Percentiles rank a stretch among this genome's conserved stretches.
phyloP scores from a whole-genome alignment of 1,284 basidiomycete genomes.

The Trametes sp. region DNA sequence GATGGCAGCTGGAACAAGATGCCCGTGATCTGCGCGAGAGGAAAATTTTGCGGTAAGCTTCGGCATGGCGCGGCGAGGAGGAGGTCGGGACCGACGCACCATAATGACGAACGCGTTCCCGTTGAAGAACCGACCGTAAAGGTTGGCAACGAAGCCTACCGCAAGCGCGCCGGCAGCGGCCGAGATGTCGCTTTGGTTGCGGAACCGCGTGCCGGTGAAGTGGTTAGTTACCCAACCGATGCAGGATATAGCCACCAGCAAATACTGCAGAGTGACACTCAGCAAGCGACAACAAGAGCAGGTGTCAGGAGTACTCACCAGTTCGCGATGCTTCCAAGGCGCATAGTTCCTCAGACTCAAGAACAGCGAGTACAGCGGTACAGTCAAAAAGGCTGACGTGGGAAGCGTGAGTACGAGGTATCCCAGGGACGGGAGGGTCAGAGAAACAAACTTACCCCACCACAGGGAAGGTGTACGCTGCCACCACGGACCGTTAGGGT shows the following conservation, averaged over 20 bases:
- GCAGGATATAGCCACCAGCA: slow-evolving; percentile 73
- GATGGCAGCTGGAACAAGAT: slow-evolving; percentile 90
- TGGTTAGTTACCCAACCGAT: slow-evolving; percentile 85
- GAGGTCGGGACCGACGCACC: slow-evolving; percentile 48
- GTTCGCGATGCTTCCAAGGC: slow-evolving; percentile 74
- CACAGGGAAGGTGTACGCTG: slow-evolving; percentile 59
- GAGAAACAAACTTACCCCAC: slow-evolving; percentile 70
- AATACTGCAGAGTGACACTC: slow-evolving; percentile 53
- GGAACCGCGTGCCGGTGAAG: slow-evolving; percentile 72
- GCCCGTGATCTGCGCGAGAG: slow-evolving; percentile 65
- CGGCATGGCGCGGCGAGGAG: background rate
- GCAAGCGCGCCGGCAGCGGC: slow-evolving; percentile 83
- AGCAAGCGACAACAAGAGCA: background rate
- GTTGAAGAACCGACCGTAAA: slow-evolving; percentile 83
- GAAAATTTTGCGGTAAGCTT: background rate
- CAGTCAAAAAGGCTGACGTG: slow-evolving; percentile 74
- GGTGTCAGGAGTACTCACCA: slow-evolving; percentile 49
- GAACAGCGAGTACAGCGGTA: slow-evolving; percentile 80
- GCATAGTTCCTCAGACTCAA: slow-evolving; percentile 83
- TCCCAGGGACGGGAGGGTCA: too few species aligned
- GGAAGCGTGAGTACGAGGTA: background rate
- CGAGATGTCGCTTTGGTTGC: slow-evolving; percentile 75
- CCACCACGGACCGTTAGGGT: slow-evolving; percentile 63
- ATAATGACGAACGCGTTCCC: slow-evolving; percentile 84
- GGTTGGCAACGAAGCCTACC: slow-evolving; percentile 84